These are phyloP conservation scores for Phytophthora crassamura DNA, from an alignment of 352 stramenopile species.

Conservation along the genomic window DNA sequence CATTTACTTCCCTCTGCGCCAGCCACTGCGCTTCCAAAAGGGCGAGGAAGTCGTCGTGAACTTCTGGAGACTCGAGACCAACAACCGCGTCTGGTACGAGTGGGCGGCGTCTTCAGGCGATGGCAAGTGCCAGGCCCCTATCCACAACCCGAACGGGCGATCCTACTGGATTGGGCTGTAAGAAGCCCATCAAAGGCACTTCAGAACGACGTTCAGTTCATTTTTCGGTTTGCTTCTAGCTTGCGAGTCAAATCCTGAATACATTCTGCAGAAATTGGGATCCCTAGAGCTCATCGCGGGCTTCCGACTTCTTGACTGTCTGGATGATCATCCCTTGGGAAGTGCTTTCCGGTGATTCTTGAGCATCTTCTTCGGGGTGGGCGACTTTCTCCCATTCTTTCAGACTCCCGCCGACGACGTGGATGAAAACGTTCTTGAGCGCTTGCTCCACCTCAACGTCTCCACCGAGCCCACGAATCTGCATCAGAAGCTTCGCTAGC, in stretches of 20 bases:
- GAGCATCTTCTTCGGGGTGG: constrained; percentile 1
- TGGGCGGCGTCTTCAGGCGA: constrained; percentile 88
- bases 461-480: constrained; percentile 25
- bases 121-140: constrained; percentile 58
- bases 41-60: constrained; percentile 85
- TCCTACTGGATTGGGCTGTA: constrained; percentile 96
- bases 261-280: neutral
- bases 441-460: constrained; percentile 38
- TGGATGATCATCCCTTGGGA: constrained; percentile 5
- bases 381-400: constrained; percentile 46
- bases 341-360: neutral
- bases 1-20: constrained; percentile 96
- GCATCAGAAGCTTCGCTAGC: constrained; percentile 14
- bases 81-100: constrained; percentile 98
- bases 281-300: constrained; percentile 36
- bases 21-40: constrained; percentile 87
- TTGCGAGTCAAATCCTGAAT: constrained; percentile 5
- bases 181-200: constrained; percentile 7
- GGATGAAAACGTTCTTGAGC: constrained; percentile 55
- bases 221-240: constrained; percentile 7
- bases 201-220: constrained; percentile 7
- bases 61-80: constrained; percentile 93
- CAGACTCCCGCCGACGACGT: constrained; percentile 41
- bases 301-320: constrained; percentile 15
- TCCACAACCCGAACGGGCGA: constrained; percentile 98